These are phyloP conservation scores for Sugiyamaella japonica DNA, from an alignment of 1,139 yeast species.

Conservation along the genomic window DNA sequence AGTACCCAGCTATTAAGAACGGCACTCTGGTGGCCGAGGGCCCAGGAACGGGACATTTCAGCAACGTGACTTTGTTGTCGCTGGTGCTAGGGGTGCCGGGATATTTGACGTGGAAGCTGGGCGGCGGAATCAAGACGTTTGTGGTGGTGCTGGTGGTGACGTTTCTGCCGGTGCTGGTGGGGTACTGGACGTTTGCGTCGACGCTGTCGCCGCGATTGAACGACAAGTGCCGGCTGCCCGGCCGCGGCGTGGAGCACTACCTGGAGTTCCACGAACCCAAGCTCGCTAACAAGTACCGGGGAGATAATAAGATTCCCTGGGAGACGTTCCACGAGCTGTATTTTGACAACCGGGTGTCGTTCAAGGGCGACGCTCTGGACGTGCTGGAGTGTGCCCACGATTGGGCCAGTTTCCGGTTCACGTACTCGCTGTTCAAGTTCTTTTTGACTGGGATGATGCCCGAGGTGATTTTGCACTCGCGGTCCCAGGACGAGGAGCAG, in stretches of 20 bases:
- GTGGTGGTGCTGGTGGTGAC: slow-evolving; percentile 50
- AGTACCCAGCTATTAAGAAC: slow-evolving; percentile 71
- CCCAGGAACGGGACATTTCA: slow-evolving; percentile 76
- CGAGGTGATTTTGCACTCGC: slow-evolving; percentile 86
- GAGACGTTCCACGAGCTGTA: slow-evolving; percentile 90
- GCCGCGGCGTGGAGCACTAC: slow-evolving; percentile 74
- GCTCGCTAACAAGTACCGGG: slow-evolving; percentile 69
- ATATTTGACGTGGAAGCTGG: slow-evolving; percentile 62
- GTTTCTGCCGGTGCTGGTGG: slow-evolving; percentile 70
- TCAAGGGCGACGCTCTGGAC: slow-evolving; percentile 87
- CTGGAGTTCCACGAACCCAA: slow-evolving; percentile 79
- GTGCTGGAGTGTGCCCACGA: slow-evolving; percentile 85
- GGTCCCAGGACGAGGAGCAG: slow-evolving; percentile 95
- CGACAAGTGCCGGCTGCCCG: slow-evolving; percentile 74
- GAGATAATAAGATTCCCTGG: slow-evolving; percentile 78
- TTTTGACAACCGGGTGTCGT: slow-evolving; percentile 79
- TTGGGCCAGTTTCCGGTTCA: slow-evolving; percentile 84
- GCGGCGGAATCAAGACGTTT: slow-evolving; percentile 74
- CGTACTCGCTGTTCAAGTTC: slow-evolving; percentile 72
- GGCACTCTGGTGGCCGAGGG: slow-evolving; percentile 94
- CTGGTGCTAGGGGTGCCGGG: slow-evolving; percentile 63
- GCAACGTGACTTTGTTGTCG: slow-evolving; percentile 57
- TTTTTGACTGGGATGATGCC: slow-evolving; percentile 90
- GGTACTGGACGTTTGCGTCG: slow-evolving; percentile 79
- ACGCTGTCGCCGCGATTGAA: slow-evolving; percentile 79